Percentiles rank a stretch among this genome's conserved stretches.
These are phyloP conservation scores for Suillus americanus DNA, from an alignment of 768 basidiomycete species.

Conservation along the genomic window DNA sequence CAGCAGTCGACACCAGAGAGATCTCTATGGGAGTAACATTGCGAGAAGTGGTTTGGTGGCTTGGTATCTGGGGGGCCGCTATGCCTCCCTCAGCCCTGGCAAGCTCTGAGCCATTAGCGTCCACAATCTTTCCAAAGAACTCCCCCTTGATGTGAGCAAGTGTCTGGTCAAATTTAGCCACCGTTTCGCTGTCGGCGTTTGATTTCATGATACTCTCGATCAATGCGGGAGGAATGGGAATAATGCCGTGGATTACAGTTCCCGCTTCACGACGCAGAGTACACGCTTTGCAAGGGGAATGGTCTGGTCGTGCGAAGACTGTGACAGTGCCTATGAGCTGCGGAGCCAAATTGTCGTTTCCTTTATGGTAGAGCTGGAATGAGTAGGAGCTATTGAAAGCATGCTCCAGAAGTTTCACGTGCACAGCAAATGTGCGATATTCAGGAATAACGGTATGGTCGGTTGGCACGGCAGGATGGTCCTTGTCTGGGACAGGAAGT, in stretches of 20 bases:
- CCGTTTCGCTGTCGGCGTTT: constrained; percentile 5
- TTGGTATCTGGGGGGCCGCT: not conserved
- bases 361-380: constrained; percentile 20
- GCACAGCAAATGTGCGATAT: constrained; percentile 28
- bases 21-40: constrained; percentile 21
- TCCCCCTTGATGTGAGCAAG: constrained; percentile 14
- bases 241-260: constrained; percentile 21
- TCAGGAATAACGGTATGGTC: constrained; percentile 16
- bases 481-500: constrained; percentile 14
- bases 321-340: constrained; percentile 20
- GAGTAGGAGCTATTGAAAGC: constrained; percentile 22
- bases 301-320: constrained; percentile 24
- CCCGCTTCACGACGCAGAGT: constrained; percentile 15
- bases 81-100: constrained; percentile 19
- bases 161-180: constrained; percentile 14
- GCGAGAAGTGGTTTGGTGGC: constrained; percentile 2
- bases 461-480: constrained; percentile 12
- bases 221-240: constrained; percentile 19
- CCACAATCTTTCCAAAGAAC: constrained; percentile 18
- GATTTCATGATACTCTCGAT: constrained; percentile 23
- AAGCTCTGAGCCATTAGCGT: constrained; percentile 13
- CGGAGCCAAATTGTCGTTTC: constrained; percentile 1
- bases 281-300: constrained; percentile 26
- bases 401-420: constrained; percentile 24
- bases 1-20: constrained; percentile 20